Conservation (phyloP, 306 rosid genomes). For the Acacia crassicarpa region DNA sequence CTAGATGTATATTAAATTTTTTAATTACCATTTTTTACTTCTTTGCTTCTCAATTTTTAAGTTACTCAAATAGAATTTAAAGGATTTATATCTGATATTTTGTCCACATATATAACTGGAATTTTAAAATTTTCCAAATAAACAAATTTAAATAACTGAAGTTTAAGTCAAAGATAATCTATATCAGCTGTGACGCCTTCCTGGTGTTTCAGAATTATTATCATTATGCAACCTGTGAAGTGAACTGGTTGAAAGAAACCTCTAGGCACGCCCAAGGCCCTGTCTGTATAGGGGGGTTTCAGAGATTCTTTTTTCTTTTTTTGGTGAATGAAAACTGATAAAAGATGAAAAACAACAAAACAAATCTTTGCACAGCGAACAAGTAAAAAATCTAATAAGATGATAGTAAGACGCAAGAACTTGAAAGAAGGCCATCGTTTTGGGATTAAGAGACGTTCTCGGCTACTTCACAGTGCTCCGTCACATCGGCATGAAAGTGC, state of each 20-base stretch:
- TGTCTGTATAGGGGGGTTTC: too few species aligned
- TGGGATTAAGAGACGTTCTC: background rate
- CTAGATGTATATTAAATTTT: too few species aligned
- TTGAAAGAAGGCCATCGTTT: background rate
- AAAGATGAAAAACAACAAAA: too few species aligned
- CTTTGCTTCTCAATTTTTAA: background rate
- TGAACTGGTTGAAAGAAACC: too few species aligned
- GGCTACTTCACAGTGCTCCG: background rate
- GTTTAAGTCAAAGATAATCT: background rate
- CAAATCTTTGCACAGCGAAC: background rate
- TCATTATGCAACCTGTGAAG: too few species aligned
- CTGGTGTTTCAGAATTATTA: background rate
- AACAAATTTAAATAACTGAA: background rate
- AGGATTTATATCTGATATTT: background rate
- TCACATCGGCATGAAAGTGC: background rate
- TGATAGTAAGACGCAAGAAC: background rate
- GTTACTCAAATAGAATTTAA: background rate
- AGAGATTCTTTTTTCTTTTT: too few species aligned
- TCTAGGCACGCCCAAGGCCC: too few species aligned
- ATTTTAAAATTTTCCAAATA: background rate
- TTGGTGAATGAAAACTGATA: too few species aligned
- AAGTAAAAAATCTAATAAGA: background rate
- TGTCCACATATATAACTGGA: background rate
- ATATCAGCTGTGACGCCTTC: background rate
- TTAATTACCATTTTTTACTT: background rate